A percentile compares a stretch with the other conserved stretches of the same genome.
These are phyloP conservation scores for Chloromonas sp. DNA, from an alignment of 163 green algal genomes.

Conservation along the genomic window DNA sequence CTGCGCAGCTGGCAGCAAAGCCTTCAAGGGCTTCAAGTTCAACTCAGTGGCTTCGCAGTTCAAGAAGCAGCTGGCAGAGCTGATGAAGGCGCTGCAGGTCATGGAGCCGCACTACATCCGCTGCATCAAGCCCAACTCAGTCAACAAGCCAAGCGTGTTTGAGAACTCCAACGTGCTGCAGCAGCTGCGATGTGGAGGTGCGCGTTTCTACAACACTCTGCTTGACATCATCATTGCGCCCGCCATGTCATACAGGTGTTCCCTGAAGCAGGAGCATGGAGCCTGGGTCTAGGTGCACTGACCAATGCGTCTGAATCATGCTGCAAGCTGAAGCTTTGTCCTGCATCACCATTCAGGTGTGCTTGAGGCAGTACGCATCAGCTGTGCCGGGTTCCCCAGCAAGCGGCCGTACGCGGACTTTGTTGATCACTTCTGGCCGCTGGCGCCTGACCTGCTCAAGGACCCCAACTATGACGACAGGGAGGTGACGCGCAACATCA, in stretches of 20 bases:
- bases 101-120: constrained; percentile 98
- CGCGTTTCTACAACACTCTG: neutral
- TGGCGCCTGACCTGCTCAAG: constrained; percentile 66
- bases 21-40: constrained; percentile 84
- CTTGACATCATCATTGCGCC: too few relatives aligned
- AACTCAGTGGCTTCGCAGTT: constrained; percentile 83
- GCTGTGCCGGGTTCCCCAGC: constrained; percentile 90
- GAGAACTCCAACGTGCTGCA: constrained; percentile 88
- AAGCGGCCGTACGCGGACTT: constrained; percentile 88
- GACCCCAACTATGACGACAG: constrained; percentile 52
- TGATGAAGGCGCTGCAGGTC: constrained; percentile 74
- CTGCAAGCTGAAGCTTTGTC: too few relatives aligned
- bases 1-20: constrained; percentile 9
- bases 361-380: constrained; percentile 97
- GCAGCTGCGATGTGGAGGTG: constrained; percentile 73
- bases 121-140: constrained; percentile 97
- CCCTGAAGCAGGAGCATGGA: too few relatives aligned
- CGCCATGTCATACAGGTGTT: too few relatives aligned
- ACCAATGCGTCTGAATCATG: too few relatives aligned
- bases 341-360: constrained; percentile 51
- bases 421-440: constrained; percentile 93
- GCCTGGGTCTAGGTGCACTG: too few relatives aligned
- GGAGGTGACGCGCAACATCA: constrained; percentile 55
- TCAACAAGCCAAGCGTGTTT: constrained; percentile 74
- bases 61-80: constrained; percentile 88